These are phyloP conservation scores for Exophiala viscosa DNA, from an alignment of 2,329 filamentous ascomycete genomes.

Conservation along the genomic window DNA sequence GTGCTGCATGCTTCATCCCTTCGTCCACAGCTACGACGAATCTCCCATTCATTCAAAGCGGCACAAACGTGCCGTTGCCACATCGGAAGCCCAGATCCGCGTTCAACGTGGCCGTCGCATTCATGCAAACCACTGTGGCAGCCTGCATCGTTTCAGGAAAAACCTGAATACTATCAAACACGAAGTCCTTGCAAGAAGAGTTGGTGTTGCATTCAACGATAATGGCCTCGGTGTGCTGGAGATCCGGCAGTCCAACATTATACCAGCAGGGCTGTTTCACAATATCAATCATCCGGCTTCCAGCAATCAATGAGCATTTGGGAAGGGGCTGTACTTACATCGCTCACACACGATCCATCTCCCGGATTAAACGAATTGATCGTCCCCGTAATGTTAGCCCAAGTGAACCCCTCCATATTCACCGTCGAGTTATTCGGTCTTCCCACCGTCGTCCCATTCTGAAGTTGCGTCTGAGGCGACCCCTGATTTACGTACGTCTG, in stretches of 20 bases:
- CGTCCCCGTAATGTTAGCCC: constrained; percentile 41
- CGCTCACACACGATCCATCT: constrained; percentile 41
- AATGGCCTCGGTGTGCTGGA: constrained; percentile 41
- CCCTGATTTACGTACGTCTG: constrained; percentile 45
- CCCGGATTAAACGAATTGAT: constrained; percentile 43
- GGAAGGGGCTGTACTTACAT: no score
- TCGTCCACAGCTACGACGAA: neutral
- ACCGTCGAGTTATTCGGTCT: constrained; percentile 41
- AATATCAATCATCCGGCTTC: neutral
- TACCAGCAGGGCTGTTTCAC: constrained; percentile 41
- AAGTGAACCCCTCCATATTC: constrained; percentile 43
- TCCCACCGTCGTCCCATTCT: constrained; percentile 27
- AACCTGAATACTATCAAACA: constrained; percentile 33
- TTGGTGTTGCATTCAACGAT: constrained; percentile 43
- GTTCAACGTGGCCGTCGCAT: constrained; percentile 35
- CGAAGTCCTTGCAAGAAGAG: constrained; percentile 38
- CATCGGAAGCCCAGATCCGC: constrained; percentile 36
- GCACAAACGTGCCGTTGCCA: constrained; percentile 34
- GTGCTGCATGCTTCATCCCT: neutral
- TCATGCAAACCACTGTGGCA: constrained; percentile 35
- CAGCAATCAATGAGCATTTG: no score
- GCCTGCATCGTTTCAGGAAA: constrained; percentile 33
- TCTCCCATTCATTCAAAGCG: neutral
- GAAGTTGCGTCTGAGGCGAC: constrained; percentile 31
- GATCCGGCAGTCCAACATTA: constrained; percentile 36